Conservation (phyloP, 306 rosid species). For the Spatholobus suberectus region DNA sequence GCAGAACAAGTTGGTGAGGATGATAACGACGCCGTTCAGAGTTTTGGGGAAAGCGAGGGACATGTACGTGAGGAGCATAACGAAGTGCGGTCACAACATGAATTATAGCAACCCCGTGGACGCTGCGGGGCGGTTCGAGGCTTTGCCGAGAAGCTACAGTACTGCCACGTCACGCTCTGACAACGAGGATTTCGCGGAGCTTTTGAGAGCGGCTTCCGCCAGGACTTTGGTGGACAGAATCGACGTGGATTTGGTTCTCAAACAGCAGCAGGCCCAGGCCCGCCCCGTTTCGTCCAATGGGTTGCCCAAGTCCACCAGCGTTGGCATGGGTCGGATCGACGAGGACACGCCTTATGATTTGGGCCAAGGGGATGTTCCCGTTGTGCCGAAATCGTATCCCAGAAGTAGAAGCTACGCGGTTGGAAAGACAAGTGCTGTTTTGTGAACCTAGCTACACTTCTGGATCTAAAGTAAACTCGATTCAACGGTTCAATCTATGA, state of each 20-base stretch:
- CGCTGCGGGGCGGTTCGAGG: slow-evolving; percentile 28
- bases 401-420: slow-evolving; percentile 80
- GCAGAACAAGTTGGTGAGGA: slow-evolving; percentile 57
- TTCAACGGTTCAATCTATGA: background rate
- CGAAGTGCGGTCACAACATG: slow-evolving; percentile 46
- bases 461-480: background rate
- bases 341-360: slow-evolving; percentile 65
- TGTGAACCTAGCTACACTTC: too few species aligned
- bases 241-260: slow-evolving; percentile 61
- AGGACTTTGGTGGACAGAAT: slow-evolving; percentile 55
- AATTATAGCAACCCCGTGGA: slow-evolving; percentile 43
- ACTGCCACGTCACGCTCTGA: slow-evolving; percentile 49
- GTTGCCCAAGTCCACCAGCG: slow-evolving; percentile 68
- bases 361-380: slow-evolving; percentile 30
- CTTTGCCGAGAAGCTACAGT: slow-evolving; percentile 70
- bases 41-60: slow-evolving; percentile 65
- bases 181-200: slow-evolving; percentile 64
- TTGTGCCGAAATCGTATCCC: slow-evolving; percentile 46
- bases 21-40: slow-evolving; percentile 67
- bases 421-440: slow-evolving; percentile 37
- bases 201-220: slow-evolving; percentile 79
- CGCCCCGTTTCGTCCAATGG: slow-evolving; percentile 39
- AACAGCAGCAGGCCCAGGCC: slow-evolving; percentile 40
- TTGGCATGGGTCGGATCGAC: slow-evolving; percentile 78
- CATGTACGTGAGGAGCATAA: slow-evolving; percentile 69